phyloP scores from a whole-genome alignment of 352 stramenopile species.

The Hyaloperonospora arabidopsidis region DNA sequence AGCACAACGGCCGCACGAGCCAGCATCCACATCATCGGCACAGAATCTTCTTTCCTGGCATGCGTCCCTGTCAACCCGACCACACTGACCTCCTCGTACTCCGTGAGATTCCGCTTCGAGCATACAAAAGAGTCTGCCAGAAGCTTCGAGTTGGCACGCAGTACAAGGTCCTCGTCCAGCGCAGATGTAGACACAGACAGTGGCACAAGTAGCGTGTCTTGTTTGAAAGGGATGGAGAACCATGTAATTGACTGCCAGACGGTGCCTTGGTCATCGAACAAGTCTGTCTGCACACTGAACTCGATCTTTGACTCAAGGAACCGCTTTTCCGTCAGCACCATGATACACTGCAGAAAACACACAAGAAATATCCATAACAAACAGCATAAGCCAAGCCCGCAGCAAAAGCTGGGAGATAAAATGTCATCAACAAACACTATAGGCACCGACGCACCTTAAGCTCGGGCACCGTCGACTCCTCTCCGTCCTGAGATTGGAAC shows the following conservation, averaged over 20 bases:
- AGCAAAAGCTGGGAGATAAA: background rate
- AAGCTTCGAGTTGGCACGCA: constrained; percentile 13
- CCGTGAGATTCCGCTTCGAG: constrained; percentile 37
- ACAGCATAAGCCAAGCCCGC: background rate
- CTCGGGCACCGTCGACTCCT: constrained; percentile 19
- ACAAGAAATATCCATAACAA: background rate
- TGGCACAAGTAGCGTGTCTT: constrained; percentile 47
- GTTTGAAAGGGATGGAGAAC: constrained; percentile 56
- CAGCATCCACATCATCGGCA: constrained; percentile 55
- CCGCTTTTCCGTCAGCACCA: constrained; percentile 69
- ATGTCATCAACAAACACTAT: background rate
- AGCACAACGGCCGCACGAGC: constrained; percentile 35
- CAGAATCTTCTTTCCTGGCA: constrained; percentile 16
- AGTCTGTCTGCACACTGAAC: constrained; percentile 66
- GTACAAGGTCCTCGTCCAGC: constrained; percentile 32
- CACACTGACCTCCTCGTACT: constrained; percentile 53
- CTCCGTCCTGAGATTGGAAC: constrained; percentile 35
- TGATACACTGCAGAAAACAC: constrained; percentile 41
- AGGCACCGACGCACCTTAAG: constrained; percentile 30
- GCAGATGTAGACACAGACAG: constrained; percentile 34
- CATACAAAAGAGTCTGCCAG: constrained; percentile 31
- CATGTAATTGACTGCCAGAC: constrained; percentile 70
- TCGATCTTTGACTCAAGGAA: constrained; percentile 64
- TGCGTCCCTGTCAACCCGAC: constrained; percentile 29
- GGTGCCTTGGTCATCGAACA: constrained; percentile 62